Evolutionary conservation across 108 stramenopile genomes (phyloP).

Genomic region (Nitzschia sp.): DNA sequence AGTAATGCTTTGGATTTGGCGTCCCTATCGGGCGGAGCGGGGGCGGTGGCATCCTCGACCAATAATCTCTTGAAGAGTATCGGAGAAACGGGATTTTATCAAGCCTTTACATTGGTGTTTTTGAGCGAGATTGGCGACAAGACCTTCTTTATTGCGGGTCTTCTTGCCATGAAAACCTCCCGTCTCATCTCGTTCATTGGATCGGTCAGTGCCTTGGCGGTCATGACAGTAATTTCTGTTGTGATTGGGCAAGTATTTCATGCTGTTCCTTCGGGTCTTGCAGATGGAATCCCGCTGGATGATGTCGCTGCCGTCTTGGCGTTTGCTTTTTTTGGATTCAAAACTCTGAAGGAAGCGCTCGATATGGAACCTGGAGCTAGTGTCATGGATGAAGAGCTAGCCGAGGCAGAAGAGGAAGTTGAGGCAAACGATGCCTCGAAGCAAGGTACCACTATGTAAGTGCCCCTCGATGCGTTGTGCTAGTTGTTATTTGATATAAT

Average conservation of each 20-base stretch:
- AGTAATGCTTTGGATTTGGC: slow-evolving; percentile 6
- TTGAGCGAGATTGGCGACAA: slow-evolving; percentile 99
- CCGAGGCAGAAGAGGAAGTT: slow-evolving; percentile 92
- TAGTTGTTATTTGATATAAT: too few relatives aligned
- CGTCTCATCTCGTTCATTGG: slow-evolving; percentile 91
- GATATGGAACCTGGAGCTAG: slow-evolving; percentile 64
- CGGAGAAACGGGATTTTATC: slow-evolving; percentile 86
- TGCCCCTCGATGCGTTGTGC: too few relatives aligned
- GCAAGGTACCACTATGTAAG: slow-evolving; percentile 53
- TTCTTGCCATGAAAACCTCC: slow-evolving; percentile 89
- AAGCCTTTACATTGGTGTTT: slow-evolving; percentile 93
- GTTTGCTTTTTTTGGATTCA: slow-evolving; percentile 97
- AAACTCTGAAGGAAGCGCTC: slow-evolving; percentile 91
- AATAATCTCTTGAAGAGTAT: slow-evolving; percentile 36
- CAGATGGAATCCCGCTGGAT: slow-evolving; percentile 83
- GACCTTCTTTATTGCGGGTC: slow-evolving; percentile 99
- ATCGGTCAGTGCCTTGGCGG: slow-evolving; percentile 88
- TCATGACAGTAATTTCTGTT: slow-evolving; percentile 96
- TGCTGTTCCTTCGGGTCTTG: slow-evolving; percentile 72
- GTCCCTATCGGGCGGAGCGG: neutral
- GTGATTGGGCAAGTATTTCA: slow-evolving; percentile 95
- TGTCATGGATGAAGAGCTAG: slow-evolving; percentile 94
- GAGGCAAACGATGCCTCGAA: slow-evolving; percentile 48
- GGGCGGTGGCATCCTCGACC: slow-evolving; percentile 6
- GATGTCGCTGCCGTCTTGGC: slow-evolving; percentile 90